Evolutionary conservation across 1,284 basidiomycete genomes (phyloP), one percentile per base, ranked within the genome.

Genomic region (Leccinum pallidistipes): DNA sequence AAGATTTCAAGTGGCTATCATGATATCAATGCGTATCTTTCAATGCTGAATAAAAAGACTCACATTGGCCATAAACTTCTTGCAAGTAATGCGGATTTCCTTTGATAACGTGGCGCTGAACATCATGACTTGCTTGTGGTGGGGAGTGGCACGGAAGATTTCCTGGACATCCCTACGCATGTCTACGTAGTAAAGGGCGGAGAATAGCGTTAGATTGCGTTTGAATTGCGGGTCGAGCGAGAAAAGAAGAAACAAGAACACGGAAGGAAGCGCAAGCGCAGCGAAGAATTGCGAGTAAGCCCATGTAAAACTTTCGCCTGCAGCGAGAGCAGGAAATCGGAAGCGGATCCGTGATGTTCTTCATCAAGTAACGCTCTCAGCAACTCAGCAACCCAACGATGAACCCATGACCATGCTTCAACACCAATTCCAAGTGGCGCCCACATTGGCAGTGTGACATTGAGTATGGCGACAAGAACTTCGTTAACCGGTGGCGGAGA

Each of bases 101-200:
- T 99, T 99, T 61, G 95, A 88, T 64, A 99, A 81, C 1, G 97
- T 99, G 53, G 97, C 97, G 71, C 94, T 97, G 84, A 99, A 99
- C 97, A 99, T 99, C 97, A 99, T 99, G 67, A 99, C 97, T 84
- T 99, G 97, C 84, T 99, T 99, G 86, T 98, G 95, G 79, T 98
- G 97, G 61, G 97, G 97, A n/a, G 97, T 99, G 16, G 95, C 87
- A 70, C 96, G 91, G 88, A 99, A 99, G 73, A 99, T 98, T 81
- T 99, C 97, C 86, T 99, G 97, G 65, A 99, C 97, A 77, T 99
- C 97, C 71, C 97, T 94, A 78, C 97, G 97, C 97, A 99, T 99
- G 89, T 99, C 97, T 98, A 78, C 71, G 72, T 62, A 68, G 65
- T 58, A 69, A 66, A 68, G 68, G 64, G 68, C 61, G 62, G 81